A percentile compares a stretch with the other conserved stretches of the same genome.
Evolutionary conservation across 495 filamentous ascomycete genomes (phyloP).

Genomic region (Margaritispora aquatica): DNA sequence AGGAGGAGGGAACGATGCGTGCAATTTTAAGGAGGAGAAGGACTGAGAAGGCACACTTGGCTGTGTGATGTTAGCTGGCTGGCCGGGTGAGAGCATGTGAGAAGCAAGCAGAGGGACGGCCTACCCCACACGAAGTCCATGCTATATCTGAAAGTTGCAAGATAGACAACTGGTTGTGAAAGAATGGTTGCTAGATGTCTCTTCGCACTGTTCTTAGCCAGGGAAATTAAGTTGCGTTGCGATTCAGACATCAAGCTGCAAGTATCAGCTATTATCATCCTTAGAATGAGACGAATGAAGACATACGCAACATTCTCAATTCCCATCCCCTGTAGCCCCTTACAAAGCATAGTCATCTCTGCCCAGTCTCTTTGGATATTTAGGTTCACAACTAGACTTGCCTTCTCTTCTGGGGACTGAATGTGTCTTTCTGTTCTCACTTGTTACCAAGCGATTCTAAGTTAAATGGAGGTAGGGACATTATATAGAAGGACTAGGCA

Average conservation of each 20-base stretch:
- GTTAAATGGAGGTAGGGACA: background rate
- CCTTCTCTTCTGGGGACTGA: conserved; percentile 27
- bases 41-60: conserved; percentile 48
- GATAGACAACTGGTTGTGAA: conserved; percentile 35
- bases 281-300: background rate
- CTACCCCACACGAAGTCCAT: conserved; percentile 51
- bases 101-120: no score
- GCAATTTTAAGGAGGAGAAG: conserved; percentile 39
- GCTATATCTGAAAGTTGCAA: conserved; percentile 42
- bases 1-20: conserved; percentile 33
- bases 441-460: background rate
- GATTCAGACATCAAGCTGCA: conserved; percentile 32
- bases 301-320: conserved; percentile 38
- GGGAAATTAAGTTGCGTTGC: conserved; percentile 35
- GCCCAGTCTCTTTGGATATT: conserved; percentile 41
- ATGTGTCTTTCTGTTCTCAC: conserved; percentile 1
- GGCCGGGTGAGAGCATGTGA: background rate
- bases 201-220: conserved; percentile 42
- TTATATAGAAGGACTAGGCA: background rate
- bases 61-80: background rate
- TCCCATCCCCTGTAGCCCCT: conserved; percentile 39
- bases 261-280: background rate
- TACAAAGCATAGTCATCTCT: conserved; percentile 44
- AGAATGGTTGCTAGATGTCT: conserved; percentile 42
- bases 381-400: conserved; percentile 33